Evolutionary conservation across 768 basidiomycete species (phyloP).

Genomic region (Amanita phalloides): DNA sequence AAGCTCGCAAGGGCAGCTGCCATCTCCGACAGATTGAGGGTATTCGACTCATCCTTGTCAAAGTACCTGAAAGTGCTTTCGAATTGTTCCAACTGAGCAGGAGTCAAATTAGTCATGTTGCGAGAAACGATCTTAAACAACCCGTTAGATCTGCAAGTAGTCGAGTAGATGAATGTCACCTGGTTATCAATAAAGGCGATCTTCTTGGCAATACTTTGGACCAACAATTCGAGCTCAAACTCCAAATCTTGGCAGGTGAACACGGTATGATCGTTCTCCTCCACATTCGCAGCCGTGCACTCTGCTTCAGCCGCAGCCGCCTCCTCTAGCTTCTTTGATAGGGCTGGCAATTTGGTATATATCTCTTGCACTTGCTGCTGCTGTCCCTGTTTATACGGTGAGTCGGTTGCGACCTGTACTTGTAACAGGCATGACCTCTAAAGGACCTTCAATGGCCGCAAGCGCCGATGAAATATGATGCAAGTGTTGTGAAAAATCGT

Average conservation of each 20-base stretch:
- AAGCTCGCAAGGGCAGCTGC: slow-evolving; percentile 90
- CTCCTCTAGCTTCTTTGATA: slow-evolving; percentile 44
- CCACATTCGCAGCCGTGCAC: slow-evolving; percentile 82
- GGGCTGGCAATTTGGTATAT: slow-evolving; percentile 53
- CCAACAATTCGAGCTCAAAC: slow-evolving; percentile 79
- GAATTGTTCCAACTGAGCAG: slow-evolving; percentile 92
- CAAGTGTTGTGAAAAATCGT: slow-evolving; percentile 62
- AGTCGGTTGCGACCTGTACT: not conserved
- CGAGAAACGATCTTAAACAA: slow-evolving; percentile 74
- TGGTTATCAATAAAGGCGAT: slow-evolving; percentile 97
- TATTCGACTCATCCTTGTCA: slow-evolving; percentile 88
- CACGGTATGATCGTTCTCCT: slow-evolving; percentile 94
- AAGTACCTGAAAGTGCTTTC: slow-evolving; percentile 98
- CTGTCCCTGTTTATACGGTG: slow-evolving; percentile 42
- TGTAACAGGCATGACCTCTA: slow-evolving; percentile 42
- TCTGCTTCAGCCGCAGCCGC: slow-evolving; percentile 62
- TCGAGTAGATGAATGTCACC: slow-evolving; percentile 26
- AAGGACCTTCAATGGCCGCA: slow-evolving; percentile 61
- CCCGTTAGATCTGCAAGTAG: not conserved
- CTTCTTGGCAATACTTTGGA: slow-evolving; percentile 77
- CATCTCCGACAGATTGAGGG: slow-evolving; percentile 76
- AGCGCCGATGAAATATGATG: slow-evolving; percentile 60
- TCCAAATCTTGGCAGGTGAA: slow-evolving; percentile 83
- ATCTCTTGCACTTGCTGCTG: slow-evolving; percentile 56
- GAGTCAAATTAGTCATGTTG: slow-evolving; percentile 89